Conservation (phyloP, 2,329 filamentous ascomycete genomes). For the Aspergillus spinulosporus region DNA sequence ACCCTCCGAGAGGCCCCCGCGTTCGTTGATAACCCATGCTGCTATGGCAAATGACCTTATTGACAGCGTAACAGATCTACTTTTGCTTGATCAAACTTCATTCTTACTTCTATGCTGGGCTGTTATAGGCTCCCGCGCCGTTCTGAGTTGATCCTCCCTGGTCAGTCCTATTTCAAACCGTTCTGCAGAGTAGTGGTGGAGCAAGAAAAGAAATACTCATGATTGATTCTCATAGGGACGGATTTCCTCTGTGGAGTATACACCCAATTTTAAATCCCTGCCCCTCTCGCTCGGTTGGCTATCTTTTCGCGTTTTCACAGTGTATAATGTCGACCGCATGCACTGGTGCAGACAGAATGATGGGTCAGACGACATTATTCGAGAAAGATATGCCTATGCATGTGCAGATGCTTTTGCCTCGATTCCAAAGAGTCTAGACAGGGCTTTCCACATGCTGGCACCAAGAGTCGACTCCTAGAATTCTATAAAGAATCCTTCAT, state of each 20-base stretch:
- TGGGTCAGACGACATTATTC: constrained; percentile 25
- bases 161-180: not conserved
- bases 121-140: not conserved
- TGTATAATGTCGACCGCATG: constrained; percentile 15
- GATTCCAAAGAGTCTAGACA: constrained; percentile 11
- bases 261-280: constrained; percentile 5
- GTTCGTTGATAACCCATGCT: not conserved
- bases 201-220: not conserved
- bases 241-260: not conserved
- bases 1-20: not conserved
- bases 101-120: not conserved
- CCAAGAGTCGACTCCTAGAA: constrained; percentile 2
- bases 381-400: constrained; percentile 14
- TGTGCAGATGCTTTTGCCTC: constrained; percentile 10
- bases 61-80: constrained; percentile 5
- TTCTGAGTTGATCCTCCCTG: not conserved
- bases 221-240: constrained; percentile 3
- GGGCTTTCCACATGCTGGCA: constrained; percentile 6
- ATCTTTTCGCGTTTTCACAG: constrained; percentile 7
- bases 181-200: constrained; percentile 1
- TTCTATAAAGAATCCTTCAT: constrained; percentile 14
- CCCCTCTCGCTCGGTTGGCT: not conserved
- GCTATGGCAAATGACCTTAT: not conserved
- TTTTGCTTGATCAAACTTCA: not conserved
- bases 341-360: constrained; percentile 11